These are phyloP conservation scores for Cymbidium sinense DNA, from an alignment of 106 monocot species.

Conservation along the genomic window DNA sequence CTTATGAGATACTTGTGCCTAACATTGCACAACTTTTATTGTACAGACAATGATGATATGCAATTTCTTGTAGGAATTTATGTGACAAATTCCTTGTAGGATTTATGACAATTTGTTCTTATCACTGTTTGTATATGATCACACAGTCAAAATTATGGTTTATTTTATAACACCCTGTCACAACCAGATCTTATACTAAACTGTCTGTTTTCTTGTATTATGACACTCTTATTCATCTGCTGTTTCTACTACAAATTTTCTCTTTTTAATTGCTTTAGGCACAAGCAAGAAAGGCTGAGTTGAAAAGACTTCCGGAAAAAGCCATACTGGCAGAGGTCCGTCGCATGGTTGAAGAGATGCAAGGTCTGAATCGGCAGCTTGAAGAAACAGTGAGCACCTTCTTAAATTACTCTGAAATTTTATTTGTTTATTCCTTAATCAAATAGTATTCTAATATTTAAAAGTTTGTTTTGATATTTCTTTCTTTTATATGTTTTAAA, in stretches of 20 bases:
- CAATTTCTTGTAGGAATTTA: no score
- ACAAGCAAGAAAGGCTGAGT: conserved; percentile 54
- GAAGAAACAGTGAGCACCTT: conserved; percentile 65
- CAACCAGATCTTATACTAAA: not conserved
- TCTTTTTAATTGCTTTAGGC: conserved; percentile 33
- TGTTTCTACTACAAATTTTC: not conserved
- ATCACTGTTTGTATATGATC: not conserved
- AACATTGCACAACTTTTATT: not conserved
- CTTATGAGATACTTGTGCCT: not conserved
- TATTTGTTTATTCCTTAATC: not conserved
- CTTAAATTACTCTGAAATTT: not conserved
- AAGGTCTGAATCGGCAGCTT: conserved; percentile 56
- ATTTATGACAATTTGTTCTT: not conserved
- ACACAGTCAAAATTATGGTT: not conserved
- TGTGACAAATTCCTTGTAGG: not conserved
- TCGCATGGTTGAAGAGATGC: conserved; percentile 91
- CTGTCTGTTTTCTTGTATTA: not conserved
- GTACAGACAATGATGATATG: not conserved
- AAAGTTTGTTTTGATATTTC: not conserved
- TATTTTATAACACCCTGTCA: not conserved
- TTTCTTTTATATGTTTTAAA: not conserved
- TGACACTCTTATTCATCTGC: not conserved
- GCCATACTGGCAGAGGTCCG: conserved; percentile 76
- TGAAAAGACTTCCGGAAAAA: conserved; percentile 60
- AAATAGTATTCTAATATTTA: not conserved